Conservation (phyloP, 768 basidiomycete species). For the Galerina marginata region DNA sequence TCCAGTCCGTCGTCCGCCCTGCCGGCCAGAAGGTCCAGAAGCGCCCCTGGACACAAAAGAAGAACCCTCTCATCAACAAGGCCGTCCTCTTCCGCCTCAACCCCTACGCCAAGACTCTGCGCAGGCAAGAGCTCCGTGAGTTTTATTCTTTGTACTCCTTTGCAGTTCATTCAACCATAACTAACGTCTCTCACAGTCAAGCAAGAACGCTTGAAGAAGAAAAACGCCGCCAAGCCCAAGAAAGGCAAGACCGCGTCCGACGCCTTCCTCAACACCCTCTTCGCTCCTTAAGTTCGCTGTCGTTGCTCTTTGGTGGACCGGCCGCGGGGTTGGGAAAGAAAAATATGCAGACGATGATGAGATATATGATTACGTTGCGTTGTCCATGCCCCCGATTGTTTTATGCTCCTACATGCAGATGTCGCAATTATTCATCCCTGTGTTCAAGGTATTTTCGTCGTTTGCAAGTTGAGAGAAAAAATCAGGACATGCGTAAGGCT, state of each 20-base stretch:
- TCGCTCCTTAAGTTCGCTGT: constrained; percentile 69
- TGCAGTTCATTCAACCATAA: constrained; percentile 11
- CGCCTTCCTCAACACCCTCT: constrained; percentile 83
- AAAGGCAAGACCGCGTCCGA: constrained; percentile 69
- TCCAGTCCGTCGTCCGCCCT: constrained; percentile 94
- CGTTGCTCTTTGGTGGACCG: not conserved
- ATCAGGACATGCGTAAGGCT: too few species aligned
- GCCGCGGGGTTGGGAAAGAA: not conserved
- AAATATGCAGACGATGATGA: constrained; percentile 6
- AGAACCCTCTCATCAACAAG: constrained; percentile 97
- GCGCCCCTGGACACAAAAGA: constrained; percentile 98
- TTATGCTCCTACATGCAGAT: constrained; percentile 11
- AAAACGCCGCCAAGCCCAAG: constrained; percentile 70
- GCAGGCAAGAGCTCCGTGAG: constrained; percentile 87
- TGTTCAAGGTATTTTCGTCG: not conserved
- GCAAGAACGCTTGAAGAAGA: constrained; percentile 76
- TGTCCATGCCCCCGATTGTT: not conserved
- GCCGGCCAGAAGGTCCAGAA: constrained; percentile 86
- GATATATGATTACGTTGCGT: constrained; percentile 10
- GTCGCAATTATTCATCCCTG: constrained; percentile 3
- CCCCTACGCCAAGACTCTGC: constrained; percentile 95
- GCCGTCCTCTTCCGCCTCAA: constrained; percentile 95
- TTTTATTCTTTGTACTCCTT: constrained; percentile 27
- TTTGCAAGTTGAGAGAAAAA: not conserved
- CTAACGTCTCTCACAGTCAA: constrained; percentile 55